Evolutionary conservation across 331 rosid genomes (phyloP).

Genomic region (Pyrus hybrid): DNA sequence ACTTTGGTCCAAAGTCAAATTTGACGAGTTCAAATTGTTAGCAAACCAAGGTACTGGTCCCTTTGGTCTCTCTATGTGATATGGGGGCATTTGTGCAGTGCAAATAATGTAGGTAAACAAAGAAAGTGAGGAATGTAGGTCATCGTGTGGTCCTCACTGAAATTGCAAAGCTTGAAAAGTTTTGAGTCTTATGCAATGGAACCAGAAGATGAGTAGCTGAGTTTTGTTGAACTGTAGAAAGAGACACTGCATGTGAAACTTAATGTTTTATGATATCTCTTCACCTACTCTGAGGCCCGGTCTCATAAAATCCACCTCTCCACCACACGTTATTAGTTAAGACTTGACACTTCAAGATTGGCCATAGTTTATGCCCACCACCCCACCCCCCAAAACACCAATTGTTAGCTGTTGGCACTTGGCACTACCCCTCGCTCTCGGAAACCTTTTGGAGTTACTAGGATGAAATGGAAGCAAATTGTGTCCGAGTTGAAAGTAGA

Average conservation of each 20-base stretch:
- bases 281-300: slow-evolving; percentile 18
- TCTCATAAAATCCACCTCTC: neutral
- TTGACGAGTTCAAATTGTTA: neutral
- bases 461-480: neutral
- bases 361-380: no score
- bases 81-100: neutral
- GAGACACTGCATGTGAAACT: slow-evolving; percentile 22
- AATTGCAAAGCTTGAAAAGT: neutral
- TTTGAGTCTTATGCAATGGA: neutral
- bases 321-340: neutral
- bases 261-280: slow-evolving; percentile 17
- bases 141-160: slow-evolving; percentile 5
- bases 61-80: neutral
- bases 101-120: neutral
- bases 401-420: neutral
- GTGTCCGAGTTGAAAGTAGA: neutral
- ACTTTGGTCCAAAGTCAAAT: neutral
- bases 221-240: neutral
- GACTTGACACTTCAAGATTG: no score
- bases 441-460: neutral
- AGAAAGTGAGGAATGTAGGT: neutral
- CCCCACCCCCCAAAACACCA: no score
- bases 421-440: neutral
- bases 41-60: neutral
- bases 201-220: neutral